Base-by-base conservation (phyloP, 495 filamentous ascomycete species). In the Tuber aestivum region DNA sequence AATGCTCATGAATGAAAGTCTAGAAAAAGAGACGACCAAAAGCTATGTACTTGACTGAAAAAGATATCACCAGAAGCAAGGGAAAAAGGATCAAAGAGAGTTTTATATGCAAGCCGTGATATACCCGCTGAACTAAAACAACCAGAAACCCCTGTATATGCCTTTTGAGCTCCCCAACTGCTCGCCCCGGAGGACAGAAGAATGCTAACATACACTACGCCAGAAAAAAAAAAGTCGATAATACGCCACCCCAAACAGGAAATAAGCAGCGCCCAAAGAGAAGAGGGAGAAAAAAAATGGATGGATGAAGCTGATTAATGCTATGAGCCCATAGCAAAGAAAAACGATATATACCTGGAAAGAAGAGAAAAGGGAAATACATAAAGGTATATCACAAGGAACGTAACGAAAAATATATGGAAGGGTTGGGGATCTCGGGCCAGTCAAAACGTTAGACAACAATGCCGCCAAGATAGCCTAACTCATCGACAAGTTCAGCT, bases 391-490 rank as follows among this genome's bases (percentile, higher is more conserved):
- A 18, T 10, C 56, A 65, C 56, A 65, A 65, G 56, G 56, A 65
- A 65, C 56, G 56, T 65, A 32, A 32, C 27, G n/a, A 65, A 65
- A 65, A 65, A n/a, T 12, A 32, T 61, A 61, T 65, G 12, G 10
- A 27, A 32, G 32, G 56, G 56, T n/a, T 32, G 16, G 56, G 18
- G 56, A 4, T 27, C 56, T 32, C 27, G n/a, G 56, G 56, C 56
- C 27, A n/a, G 56, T 16, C 56, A 21, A 61, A 65, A 32, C 56
- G 56, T 65, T 80, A 82, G 76, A 82, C 69, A 20, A 82, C 81
- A 48, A 82, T 78, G 65, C 78, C 74, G 10, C 81, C 71, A 40
- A 82, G 72, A 21, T 82, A 82, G 14, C 81, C 81, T n/a, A 82
- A 72, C 27, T 82, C 81, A 37, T 75, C 75, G 41, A 74, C 81